phyloP scores from a whole-genome alignment of 2,329 filamentous ascomycete species.

The Atkinsonella texensis region DNA sequence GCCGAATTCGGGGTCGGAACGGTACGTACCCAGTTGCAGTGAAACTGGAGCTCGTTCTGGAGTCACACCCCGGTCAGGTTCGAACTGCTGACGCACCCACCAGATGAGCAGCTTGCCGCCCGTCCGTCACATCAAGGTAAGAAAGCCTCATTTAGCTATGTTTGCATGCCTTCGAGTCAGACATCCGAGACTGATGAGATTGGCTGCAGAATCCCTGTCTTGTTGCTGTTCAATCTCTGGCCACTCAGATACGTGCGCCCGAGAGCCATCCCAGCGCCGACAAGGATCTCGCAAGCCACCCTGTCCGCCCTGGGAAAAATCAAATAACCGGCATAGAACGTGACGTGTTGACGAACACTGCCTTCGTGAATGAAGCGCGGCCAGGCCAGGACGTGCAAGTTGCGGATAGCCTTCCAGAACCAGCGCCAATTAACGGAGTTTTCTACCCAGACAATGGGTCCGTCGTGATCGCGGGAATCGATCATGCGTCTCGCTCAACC shows the following conservation, averaged over 20 bases:
- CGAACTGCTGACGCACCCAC: neutral
- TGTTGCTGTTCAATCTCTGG: neutral
- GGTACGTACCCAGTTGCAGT: slow-evolving; percentile 20
- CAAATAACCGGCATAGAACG: slow-evolving; percentile 3
- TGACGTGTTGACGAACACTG: slow-evolving; percentile 2
- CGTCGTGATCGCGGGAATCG: neutral
- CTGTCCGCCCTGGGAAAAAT: slow-evolving; percentile 2
- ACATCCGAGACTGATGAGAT: neutral
- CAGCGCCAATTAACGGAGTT: slow-evolving; percentile 1
- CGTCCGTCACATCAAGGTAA: neutral
- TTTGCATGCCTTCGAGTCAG: no score
- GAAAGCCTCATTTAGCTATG: neutral
- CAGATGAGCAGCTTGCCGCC: slow-evolving; percentile 6
- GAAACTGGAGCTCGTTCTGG: neutral
- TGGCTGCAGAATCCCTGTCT: slow-evolving; percentile 1
- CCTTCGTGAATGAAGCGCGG: neutral
- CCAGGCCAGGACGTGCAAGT: neutral
- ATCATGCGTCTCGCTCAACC: slow-evolving; percentile 10
- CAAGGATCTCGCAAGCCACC: slow-evolving; percentile 4
- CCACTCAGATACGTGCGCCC: slow-evolving; percentile 1
- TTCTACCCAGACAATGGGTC: neutral
- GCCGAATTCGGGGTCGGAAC: slow-evolving; percentile 25
- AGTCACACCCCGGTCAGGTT: neutral
- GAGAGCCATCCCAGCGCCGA: neutral
- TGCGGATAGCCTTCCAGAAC: slow-evolving; percentile 2